Evolutionary conservation across 192 early-diverging fungal genomes (phyloP), one percentile per base, ranked within the genome.

Genomic region (Chytriomyces hyalinus): DNA sequence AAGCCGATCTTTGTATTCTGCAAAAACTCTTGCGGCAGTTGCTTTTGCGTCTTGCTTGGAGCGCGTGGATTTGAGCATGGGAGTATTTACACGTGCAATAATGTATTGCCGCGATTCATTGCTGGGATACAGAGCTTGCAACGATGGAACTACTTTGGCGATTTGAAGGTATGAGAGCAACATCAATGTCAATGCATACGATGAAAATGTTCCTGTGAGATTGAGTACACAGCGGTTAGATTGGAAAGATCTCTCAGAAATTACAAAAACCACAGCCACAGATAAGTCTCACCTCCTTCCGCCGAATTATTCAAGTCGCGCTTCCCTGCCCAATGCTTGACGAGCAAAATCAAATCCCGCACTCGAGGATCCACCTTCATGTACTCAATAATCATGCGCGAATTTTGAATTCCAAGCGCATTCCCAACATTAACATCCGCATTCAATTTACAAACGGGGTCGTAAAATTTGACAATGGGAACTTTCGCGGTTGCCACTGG

Each of bases 381-480:
- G 47, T 88, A 88, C 44, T 80, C 72, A 15, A 47, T 8, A 13
- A 88, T 49, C 64, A 88, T 60, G 17, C 48, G 6, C 49, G 84
- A 86, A 67, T 88, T 88, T 61, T 79, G 46, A 6, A 84, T 80
- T 11, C 86, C 86, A 4, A 88, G 67, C 53, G 71, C 49, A 69
- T 87, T 80, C 22, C 83, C 86, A 44, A 85, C 76, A 76, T 85
- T 85, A 15, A 84, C 66, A 71, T 87, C 86, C 49, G 69, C 77
- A 36, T 73, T 15, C 46, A 85, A 17, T 2, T 69, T 51, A 26
- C 24, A 59, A 24, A 50, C 53, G 0, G 82, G 82, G 75, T 84
- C 82, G 45, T 73, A 75, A 79, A 87, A 87, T 62, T 87, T 87
- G 74, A 80, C 80, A 28, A 87, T 87, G 4, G 83, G 86, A 7